phyloP scores from a whole-genome alignment of 306 rosid genomes.

The Quercus variabilis region DNA sequence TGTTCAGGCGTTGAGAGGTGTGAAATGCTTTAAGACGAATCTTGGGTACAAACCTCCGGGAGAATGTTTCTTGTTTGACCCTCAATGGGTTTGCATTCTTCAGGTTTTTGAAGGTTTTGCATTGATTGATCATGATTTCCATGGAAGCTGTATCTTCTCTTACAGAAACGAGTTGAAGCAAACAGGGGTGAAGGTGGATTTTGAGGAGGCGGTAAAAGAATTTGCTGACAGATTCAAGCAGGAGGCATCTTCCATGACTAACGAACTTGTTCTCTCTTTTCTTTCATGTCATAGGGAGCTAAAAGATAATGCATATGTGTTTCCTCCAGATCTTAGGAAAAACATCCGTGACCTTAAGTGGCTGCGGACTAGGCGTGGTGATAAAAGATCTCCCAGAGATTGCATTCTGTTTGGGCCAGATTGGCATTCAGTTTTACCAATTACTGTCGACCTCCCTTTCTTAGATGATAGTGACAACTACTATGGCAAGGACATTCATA shows the following conservation, averaged over 20 bases:
- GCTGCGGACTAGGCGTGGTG: slow-evolving; percentile 54
- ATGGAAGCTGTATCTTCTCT: slow-evolving; percentile 26
- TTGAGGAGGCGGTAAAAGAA: slow-evolving; percentile 35
- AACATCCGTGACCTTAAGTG: slow-evolving; percentile 34
- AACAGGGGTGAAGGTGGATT: slow-evolving; percentile 55
- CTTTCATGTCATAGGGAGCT: slow-evolving; percentile 46
- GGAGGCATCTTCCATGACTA: slow-evolving; percentile 31
- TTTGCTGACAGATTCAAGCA: slow-evolving; percentile 38
- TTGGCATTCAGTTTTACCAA: slow-evolving; percentile 57
- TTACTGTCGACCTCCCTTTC: slow-evolving; percentile 59
- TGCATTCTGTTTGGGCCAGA: slow-evolving; percentile 61
- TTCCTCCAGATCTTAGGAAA: slow-evolving; percentile 28
- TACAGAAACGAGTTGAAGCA: slow-evolving; percentile 37
- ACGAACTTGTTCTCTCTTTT: slow-evolving; percentile 38
- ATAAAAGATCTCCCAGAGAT: slow-evolving; percentile 36
- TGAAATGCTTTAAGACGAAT: slow-evolving; percentile 52
- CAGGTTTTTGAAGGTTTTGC: slow-evolving; percentile 50
- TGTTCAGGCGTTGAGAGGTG: slow-evolving; percentile 16
- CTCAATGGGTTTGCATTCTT: slow-evolving; percentile 56
- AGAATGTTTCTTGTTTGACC: slow-evolving; percentile 49
- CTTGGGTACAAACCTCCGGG: slow-evolving; percentile 50
- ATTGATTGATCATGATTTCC: slow-evolving; percentile 43
- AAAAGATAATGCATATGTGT: slow-evolving; percentile 8
- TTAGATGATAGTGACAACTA: slow-evolving; percentile 44
- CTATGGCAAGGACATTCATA: slow-evolving; percentile 42